These are phyloP conservation scores for Epichloe glyceriae DNA, from an alignment of 2,329 filamentous ascomycete species.

Conservation along the genomic window DNA sequence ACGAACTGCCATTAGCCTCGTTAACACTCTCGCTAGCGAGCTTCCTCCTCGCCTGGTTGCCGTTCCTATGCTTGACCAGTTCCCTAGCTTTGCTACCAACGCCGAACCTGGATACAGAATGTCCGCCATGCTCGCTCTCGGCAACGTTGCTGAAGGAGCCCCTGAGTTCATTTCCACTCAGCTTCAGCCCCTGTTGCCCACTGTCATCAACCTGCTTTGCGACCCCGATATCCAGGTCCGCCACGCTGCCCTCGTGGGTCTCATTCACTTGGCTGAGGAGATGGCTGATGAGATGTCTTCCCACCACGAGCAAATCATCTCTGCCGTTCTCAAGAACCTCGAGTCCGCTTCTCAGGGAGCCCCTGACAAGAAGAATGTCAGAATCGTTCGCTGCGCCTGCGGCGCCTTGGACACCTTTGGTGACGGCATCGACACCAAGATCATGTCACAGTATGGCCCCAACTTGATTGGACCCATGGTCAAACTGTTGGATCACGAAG, in stretches of 20 bases:
- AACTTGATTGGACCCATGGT: slow-evolving; percentile 78
- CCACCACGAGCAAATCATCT: slow-evolving; percentile 75
- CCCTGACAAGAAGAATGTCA: slow-evolving; percentile 61
- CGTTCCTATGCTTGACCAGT: slow-evolving; percentile 76
- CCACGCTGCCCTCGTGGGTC: slow-evolving; percentile 72
- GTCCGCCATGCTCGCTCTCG: slow-evolving; percentile 81
- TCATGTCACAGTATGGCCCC: slow-evolving; percentile 69
- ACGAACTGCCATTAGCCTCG: slow-evolving; percentile 69
- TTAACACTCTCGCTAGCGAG: slow-evolving; percentile 79
- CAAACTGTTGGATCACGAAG: slow-evolving; percentile 68
- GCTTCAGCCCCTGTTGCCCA: slow-evolving; percentile 71
- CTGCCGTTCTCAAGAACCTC: slow-evolving; percentile 76
- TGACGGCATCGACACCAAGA: slow-evolving; percentile 64
- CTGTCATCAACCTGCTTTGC: slow-evolving; percentile 69
- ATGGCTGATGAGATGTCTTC: slow-evolving; percentile 79
- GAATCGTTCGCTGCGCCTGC: slow-evolving; percentile 81
- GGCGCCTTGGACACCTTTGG: slow-evolving; percentile 85
- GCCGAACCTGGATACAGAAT: slow-evolving; percentile 67
- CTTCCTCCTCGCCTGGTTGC: slow-evolving; percentile 89
- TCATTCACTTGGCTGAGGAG: slow-evolving; percentile 85
- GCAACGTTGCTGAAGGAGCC: slow-evolving; percentile 90
- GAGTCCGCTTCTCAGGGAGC: slow-evolving; percentile 62
- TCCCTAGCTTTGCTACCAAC: slow-evolving; percentile 68
- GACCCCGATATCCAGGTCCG: slow-evolving; percentile 77
- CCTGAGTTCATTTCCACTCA: slow-evolving; percentile 96